phyloP scores from a whole-genome alignment of 2,329 filamentous ascomycete genomes.

The Stachybotrys echinatus region DNA sequence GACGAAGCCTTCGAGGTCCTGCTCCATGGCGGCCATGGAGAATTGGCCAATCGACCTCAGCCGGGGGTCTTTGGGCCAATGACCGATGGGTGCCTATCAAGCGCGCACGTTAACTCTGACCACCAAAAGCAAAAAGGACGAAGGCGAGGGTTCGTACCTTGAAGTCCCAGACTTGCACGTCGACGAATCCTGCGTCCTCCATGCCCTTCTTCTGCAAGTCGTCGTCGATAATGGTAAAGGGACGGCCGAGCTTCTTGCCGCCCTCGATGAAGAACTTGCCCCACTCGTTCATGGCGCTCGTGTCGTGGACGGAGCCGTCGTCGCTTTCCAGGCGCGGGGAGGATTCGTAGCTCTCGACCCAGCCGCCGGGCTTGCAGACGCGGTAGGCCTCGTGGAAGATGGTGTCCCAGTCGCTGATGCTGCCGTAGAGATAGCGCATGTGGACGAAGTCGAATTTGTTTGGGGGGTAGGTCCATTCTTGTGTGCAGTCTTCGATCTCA shows the following conservation, averaged over 20 bases:
- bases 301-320: background rate
- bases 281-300: background rate
- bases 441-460: background rate
- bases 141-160: conserved; percentile 6
- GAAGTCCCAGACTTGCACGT: conserved; percentile 12
- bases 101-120: background rate
- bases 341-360: background rate
- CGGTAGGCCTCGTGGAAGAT: background rate
- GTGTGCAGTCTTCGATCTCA: background rate
- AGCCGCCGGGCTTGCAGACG: background rate
- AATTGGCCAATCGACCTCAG: conserved; percentile 17
- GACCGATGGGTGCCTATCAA: conserved; percentile 16
- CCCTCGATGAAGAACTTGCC: background rate
- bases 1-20: conserved; percentile 28
- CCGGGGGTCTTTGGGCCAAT: conserved; percentile 8
- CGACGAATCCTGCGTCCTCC: conserved; percentile 15
- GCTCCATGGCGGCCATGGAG: conserved; percentile 23
- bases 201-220: conserved; percentile 13
- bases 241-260: background rate
- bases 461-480: background rate
- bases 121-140: accelerated
- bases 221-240: conserved; percentile 21
- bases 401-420: background rate
- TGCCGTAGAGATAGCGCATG: background rate
- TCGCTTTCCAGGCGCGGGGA: background rate